These are phyloP conservation scores for Fusarium solani-melongenae DNA, from an alignment of 2,329 filamentous ascomycete species.

Conservation along the genomic window DNA sequence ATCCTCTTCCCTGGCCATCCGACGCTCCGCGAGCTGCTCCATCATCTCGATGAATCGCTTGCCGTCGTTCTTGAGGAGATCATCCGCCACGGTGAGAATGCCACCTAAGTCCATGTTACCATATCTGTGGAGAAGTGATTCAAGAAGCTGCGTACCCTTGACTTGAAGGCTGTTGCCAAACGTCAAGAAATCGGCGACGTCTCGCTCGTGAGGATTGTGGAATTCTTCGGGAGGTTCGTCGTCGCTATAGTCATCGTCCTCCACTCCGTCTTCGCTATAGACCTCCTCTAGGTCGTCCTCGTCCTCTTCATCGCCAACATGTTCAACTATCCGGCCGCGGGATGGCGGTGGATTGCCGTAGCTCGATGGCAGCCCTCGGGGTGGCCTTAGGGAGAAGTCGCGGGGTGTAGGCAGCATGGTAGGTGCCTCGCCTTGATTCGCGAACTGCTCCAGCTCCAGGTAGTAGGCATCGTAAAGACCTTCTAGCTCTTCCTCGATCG, in stretches of 20 bases:
- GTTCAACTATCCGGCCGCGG: slow-evolving; percentile 78
- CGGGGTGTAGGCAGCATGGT: slow-evolving; percentile 64
- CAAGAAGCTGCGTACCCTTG: slow-evolving; percentile 72
- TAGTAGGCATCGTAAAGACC: slow-evolving; percentile 99
- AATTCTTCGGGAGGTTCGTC: slow-evolving; percentile 76
- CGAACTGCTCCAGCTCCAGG: slow-evolving; percentile 96
- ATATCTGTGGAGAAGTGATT: slow-evolving; percentile 57
- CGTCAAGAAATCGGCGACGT: slow-evolving; percentile 89
- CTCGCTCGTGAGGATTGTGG: slow-evolving; percentile 70
- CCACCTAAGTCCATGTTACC: slow-evolving; percentile 76
- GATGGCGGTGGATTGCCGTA: slow-evolving; percentile 77
- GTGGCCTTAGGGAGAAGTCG: slow-evolving; percentile 69
- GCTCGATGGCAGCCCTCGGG: slow-evolving; percentile 67
- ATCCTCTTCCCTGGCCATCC: slow-evolving; percentile 97
- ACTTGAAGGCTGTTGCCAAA: slow-evolving; percentile 98
- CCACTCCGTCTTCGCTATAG: slow-evolving; percentile 64
- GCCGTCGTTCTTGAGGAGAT: slow-evolving; percentile 97
- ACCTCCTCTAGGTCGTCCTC: slow-evolving; percentile 65
- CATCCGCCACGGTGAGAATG: slow-evolving; percentile 98
- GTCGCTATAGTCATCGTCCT: slow-evolving; percentile 71
- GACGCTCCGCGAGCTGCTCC: slow-evolving; percentile 96
- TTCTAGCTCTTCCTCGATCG: slow-evolving; percentile 97
- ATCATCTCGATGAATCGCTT: slow-evolving; percentile 99
- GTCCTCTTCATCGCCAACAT: slow-evolving; percentile 67
- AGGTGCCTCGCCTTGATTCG: slow-evolving; percentile 80